Conservation (phyloP, 306 rosid species). For the Sicyos baderoa region DNA sequence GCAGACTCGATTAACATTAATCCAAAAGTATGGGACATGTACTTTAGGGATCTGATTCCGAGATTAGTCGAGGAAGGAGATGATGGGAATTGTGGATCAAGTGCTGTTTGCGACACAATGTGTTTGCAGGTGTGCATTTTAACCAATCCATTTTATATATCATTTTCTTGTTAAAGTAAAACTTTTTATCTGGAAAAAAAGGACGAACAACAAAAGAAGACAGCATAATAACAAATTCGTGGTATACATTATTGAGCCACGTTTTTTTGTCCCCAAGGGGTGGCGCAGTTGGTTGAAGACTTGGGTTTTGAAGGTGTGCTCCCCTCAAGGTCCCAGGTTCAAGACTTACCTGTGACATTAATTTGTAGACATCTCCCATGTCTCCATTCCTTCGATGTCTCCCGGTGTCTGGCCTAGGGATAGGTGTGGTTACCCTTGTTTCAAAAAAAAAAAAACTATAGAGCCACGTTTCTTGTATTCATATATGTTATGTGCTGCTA, state of each 20-base stretch:
- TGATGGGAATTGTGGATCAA: constrained; percentile 86
- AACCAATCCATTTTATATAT: not conserved
- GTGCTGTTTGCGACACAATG: constrained; percentile 73
- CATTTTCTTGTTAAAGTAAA: not conserved
- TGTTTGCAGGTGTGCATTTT: constrained; percentile 77
- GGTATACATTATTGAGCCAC: not conserved
- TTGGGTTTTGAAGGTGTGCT: no score
- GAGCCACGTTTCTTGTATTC: not conserved
- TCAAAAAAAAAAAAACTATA: no score
- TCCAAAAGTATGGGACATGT: constrained; percentile 64
- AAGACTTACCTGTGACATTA: no score
- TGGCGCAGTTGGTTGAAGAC: no score
- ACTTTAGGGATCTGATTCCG: constrained; percentile 70
- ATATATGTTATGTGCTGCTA: not conserved
- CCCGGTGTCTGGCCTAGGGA: no score
- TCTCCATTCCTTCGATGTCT: no score
- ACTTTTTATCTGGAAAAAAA: not conserved
- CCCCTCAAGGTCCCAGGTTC: no score
- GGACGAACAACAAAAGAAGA: not conserved
- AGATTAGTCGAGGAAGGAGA: constrained; percentile 73
- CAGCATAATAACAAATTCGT: not conserved
- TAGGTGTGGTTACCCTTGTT: no score
- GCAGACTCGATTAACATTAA: constrained; percentile 73
- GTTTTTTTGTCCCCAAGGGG: no score
- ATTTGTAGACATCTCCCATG: no score